Percentiles rank a stretch among this genome's conserved stretches.
These are phyloP conservation scores for Abrus precatorius DNA, from an alignment of 306 rosid genomes.

Conservation along the genomic window DNA sequence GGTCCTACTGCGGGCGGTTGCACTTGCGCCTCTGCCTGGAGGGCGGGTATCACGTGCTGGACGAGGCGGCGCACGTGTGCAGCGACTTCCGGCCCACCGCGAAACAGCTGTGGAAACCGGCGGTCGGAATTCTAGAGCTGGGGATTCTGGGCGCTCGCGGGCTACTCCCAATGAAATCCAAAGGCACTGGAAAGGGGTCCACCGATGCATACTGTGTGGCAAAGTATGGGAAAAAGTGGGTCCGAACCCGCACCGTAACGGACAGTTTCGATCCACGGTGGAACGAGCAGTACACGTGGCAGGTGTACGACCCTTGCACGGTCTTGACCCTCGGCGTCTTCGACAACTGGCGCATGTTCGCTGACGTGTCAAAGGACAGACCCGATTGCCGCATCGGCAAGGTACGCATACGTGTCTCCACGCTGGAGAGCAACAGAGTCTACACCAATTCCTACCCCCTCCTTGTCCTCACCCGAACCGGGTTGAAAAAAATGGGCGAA, in stretches of 20 bases:
- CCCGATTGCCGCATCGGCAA: conserved; percentile 73
- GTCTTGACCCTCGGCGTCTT: conserved; percentile 82
- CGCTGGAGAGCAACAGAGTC: conserved; percentile 83
- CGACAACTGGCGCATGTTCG: conserved; percentile 73
- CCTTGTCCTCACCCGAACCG: conserved; percentile 61
- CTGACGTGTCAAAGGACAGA: conserved; percentile 50
- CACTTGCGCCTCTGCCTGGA: conserved; percentile 84
- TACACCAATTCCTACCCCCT: conserved; percentile 84
- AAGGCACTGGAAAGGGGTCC: conserved; percentile 69
- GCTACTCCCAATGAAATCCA: conserved; percentile 81
- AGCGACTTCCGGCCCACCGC: conserved; percentile 96
- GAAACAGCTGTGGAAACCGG: conserved; percentile 87
- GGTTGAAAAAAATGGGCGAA: conserved; percentile 92
- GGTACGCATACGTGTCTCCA: conserved; percentile 86
- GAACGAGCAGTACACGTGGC: conserved; percentile 98
- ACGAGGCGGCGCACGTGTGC: conserved; percentile 97
- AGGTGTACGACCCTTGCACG: conserved; percentile 85
- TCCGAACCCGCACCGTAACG: conserved; percentile 77
- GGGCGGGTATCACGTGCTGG: conserved; percentile 98
- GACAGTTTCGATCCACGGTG: conserved; percentile 87
- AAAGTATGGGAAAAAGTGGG: conserved; percentile 91
- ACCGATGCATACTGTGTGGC: conserved; percentile 88
- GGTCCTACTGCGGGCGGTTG: conserved; percentile 78
- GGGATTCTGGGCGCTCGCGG: conserved; percentile 93
- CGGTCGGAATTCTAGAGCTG: conserved; percentile 85